Percentiles rank a stretch among this genome's conserved stretches.
Conservation (phyloP, 176 grass and related monocot genomes). For the Juncus inflexus region DNA sequence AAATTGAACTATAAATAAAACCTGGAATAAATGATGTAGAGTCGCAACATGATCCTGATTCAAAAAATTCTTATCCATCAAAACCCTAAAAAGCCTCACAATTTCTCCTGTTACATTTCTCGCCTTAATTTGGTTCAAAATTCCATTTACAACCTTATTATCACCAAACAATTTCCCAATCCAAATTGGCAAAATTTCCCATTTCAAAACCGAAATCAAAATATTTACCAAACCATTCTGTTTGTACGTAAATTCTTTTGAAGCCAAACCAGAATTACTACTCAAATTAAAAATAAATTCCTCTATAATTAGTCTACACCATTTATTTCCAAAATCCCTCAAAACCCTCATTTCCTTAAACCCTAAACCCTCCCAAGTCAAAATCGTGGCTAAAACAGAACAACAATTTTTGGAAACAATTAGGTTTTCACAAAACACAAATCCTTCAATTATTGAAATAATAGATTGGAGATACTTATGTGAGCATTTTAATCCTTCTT, state of each 20-base stretch:
- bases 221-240: constrained; percentile 63
- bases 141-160: constrained; percentile 45
- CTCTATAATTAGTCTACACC: constrained; percentile 80
- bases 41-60: constrained; percentile 55
- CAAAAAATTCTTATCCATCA: constrained; percentile 60
- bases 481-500: constrained; percentile 62
- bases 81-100: constrained; percentile 70
- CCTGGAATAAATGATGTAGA: constrained; percentile 89
- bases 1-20: constrained; percentile 29
- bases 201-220: constrained; percentile 61
- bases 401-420: constrained; percentile 62
- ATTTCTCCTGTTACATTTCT: constrained; percentile 82
- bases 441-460: constrained; percentile 67
- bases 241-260: constrained; percentile 62
- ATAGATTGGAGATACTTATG: constrained; percentile 69
- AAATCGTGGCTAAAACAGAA: constrained; percentile 55
- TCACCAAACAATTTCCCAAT: constrained; percentile 46
- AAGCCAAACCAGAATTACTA: constrained; percentile 71
- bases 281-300: constrained; percentile 70
- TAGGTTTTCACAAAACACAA: constrained; percentile 63
- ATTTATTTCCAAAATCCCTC: constrained; percentile 56
- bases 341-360: constrained; percentile 42
- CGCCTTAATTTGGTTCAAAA: constrained; percentile 65
- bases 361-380: constrained; percentile 67
- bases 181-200: constrained; percentile 63